Conservation (phyloP, 257 asterid genomes). For the Solanum habrochaites region DNA sequence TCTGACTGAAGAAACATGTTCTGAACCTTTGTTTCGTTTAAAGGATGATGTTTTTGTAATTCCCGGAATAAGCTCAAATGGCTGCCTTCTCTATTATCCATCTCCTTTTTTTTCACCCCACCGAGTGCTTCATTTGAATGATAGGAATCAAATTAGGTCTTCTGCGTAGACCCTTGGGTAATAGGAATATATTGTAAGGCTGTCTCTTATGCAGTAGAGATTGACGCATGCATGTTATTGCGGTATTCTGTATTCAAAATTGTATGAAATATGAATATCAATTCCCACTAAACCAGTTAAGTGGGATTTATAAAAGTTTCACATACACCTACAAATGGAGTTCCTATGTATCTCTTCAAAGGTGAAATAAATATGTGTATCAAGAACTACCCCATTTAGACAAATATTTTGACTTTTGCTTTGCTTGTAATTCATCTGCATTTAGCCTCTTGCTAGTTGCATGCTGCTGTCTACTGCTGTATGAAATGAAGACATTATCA, state of each 20-base stretch:
- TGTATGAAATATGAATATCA: neutral
- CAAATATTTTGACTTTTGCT: neutral
- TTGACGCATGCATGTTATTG: neutral
- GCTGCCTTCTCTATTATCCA: neutral
- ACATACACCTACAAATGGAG: neutral
- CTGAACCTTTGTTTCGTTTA: neutral
- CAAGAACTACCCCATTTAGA: neutral
- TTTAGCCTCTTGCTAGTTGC: neutral
- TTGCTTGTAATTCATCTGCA: neutral
- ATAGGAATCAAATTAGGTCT: neutral
- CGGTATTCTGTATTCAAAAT: neutral
- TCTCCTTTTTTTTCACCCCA: neutral
- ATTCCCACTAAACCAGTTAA: neutral
- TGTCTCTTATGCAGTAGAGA: neutral
- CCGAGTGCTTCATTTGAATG: neutral
- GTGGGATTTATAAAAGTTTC: neutral
- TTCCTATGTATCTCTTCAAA: neutral
- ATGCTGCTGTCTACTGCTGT: neutral
- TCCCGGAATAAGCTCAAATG: neutral
- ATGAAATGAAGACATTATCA: neutral
- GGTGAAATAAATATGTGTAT: neutral
- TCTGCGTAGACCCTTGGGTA: neutral
- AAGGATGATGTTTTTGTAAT: neutral
- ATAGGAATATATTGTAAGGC: neutral
- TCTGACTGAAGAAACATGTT: neutral